A percentile compares a stretch with the other conserved stretches of the same genome.
phyloP scores from a whole-genome alignment of 495 filamentous ascomycete species.

The Hapsidospora chrysogenum region DNA sequence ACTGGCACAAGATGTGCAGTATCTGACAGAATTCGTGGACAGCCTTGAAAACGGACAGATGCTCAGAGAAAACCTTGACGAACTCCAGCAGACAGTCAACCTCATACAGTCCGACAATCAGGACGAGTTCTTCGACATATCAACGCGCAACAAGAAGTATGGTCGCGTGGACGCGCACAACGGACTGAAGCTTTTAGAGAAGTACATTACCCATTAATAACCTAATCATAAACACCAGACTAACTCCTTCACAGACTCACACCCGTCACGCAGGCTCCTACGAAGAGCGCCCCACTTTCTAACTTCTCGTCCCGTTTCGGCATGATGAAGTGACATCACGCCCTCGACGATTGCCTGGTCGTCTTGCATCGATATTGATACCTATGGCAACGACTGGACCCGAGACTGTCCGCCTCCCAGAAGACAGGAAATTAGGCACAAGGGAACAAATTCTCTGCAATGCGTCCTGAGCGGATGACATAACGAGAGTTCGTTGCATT shows the following conservation, averaged over 20 bases:
- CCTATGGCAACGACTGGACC: too few species aligned
- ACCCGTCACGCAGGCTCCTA: conserved; percentile 39
- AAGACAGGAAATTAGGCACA: too few species aligned
- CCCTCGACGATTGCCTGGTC: too few species aligned
- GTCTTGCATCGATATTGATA: too few species aligned
- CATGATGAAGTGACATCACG: conserved; percentile 27
- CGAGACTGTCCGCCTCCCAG: too few species aligned
- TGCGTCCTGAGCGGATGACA: too few species aligned
- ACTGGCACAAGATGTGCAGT: conserved; percentile 65
- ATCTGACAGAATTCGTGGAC: conserved; percentile 72
- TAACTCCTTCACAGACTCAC: conserved; percentile 41
- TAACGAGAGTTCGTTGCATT: too few species aligned
- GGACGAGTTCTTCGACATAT: conserved; percentile 87
- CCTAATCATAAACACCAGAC: conserved; percentile 5
- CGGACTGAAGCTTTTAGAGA: conserved; percentile 73
- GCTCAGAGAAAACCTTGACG: conserved; percentile 72
- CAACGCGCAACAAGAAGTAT: conserved; percentile 77
- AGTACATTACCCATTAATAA: conserved; percentile 32
- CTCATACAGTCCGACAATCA: conserved; percentile 78
- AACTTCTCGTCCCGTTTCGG: conserved; percentile 56
- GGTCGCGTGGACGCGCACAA: conserved; percentile 79
- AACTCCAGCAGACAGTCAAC: conserved; percentile 74
- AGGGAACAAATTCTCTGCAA: too few species aligned
- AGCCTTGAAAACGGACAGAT: conserved; percentile 61
- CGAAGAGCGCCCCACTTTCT: conserved; percentile 39